These are phyloP conservation scores for Zasmidium citrigriseum DNA, from an alignment of 2,329 filamentous ascomycete genomes.

Conservation along the genomic window DNA sequence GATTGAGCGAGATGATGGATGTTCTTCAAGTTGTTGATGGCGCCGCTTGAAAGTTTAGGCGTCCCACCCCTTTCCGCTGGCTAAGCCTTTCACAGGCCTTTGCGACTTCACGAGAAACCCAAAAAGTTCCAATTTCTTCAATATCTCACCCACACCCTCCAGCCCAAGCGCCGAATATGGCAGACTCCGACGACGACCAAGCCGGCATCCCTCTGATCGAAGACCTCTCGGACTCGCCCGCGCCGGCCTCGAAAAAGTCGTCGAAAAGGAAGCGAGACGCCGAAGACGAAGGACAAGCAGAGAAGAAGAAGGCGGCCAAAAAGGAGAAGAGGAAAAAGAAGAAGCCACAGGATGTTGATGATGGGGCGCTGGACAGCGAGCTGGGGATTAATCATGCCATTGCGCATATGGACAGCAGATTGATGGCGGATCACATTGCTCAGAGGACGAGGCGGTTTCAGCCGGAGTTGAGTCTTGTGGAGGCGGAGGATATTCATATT, in stretches of 20 bases:
- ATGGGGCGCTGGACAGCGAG: constrained; percentile 53
- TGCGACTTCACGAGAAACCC: background rate
- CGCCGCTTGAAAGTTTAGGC: background rate
- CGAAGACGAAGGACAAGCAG: constrained; percentile 36
- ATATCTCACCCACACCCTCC: background rate
- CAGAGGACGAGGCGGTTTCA: constrained; percentile 78
- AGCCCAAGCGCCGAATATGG: constrained; percentile 36
- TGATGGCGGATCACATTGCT: constrained; percentile 83
- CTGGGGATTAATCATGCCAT: constrained; percentile 74
- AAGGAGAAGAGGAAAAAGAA: constrained; percentile 63
- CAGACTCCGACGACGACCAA: constrained; percentile 44
- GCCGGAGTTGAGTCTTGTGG: constrained; percentile 76
- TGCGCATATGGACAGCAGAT: constrained; percentile 75
- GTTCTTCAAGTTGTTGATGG: too few relatives aligned
- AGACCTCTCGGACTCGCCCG: constrained; percentile 37
- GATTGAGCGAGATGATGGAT: too few relatives aligned
- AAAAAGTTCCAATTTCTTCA: background rate
- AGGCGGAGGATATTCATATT: constrained; percentile 79
- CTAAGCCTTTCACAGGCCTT: background rate
- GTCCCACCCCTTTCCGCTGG: background rate
- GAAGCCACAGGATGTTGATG: constrained; percentile 63
- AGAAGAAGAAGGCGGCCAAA: constrained; percentile 44
- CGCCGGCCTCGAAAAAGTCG: constrained; percentile 28
- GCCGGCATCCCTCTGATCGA: constrained; percentile 48
- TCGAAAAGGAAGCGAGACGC: constrained; percentile 45